Base-by-base conservation (phyloP, 106 monocot genomes). In the Hemerocallis citrina region DNA sequence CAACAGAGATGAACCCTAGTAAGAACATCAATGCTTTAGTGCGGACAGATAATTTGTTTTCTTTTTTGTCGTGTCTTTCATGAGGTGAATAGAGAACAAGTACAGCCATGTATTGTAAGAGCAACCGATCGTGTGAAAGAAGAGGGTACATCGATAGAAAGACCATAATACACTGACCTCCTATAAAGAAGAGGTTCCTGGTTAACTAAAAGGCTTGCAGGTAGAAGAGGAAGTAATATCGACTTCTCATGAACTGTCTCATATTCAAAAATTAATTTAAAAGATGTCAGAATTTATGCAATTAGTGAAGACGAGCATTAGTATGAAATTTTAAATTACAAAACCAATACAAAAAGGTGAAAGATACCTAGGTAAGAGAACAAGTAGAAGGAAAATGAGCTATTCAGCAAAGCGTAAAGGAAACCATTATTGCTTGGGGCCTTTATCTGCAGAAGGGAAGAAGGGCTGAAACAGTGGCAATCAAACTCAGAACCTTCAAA, bases 211-310 rank as follows among this genome's bases (percentile, higher is more conserved):
- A 98, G 87, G 62, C 85, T 92, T 54, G 88, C 98, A 51, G 98
- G 88, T 63, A 98, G 75, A 70, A 98, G 81, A 73, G 92, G 92
- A 22, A 98, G 75, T 64, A 92, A 62, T 51, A 98, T 88, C 22
- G 91, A 98, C 62, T 98, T 98, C 76, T 98, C 92, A 52, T 98
- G 91, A 55, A 98, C 98, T 96, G 86, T 28, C 28, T 31, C n/a
- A 17, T 30, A 45, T 51, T 52, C n/a, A 4, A 28, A 31, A 54
- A 14, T 54, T n/a, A 30, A 55, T 29, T 22, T n/a, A n/a, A 9
- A 52, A 19, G 32, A 48, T 42, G 41, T 63, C 61, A 22, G 37
- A n/a, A 34, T 20, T 19, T 20, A 29, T 21, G 20, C 44, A 41
- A 5, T 0, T 16, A 20, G 29, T 10, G 31, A 36, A 46, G 9